Percentiles rank a stretch among this genome's conserved stretches.
phyloP scores from a whole-genome alignment of 768 basidiomycete species.

The Trametes sanguinea region DNA sequence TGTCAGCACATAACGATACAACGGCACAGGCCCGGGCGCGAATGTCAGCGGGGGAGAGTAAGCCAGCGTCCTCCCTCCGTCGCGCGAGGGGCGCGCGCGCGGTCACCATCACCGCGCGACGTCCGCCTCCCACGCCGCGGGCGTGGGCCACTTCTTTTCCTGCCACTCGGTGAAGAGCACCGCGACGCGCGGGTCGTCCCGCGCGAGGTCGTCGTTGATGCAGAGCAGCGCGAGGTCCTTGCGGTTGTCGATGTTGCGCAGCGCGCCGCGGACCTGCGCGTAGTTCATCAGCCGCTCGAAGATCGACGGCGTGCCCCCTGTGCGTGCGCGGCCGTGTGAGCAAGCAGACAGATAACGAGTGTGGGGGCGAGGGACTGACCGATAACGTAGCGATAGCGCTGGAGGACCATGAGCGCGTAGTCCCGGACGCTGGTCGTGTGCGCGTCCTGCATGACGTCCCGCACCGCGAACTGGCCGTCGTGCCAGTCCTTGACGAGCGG shows the following conservation, averaged over 20 bases:
- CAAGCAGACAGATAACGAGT: too few relatives aligned
- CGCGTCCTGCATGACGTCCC: slow-evolving; percentile 28
- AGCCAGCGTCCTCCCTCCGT: too few relatives aligned
- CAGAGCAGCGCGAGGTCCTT: slow-evolving; percentile 33
- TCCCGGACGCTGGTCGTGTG: slow-evolving; percentile 28
- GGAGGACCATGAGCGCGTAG: slow-evolving; percentile 36
- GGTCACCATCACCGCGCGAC: too few relatives aligned
- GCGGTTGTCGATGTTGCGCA: slow-evolving; percentile 23
- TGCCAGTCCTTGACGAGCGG: slow-evolving; percentile 28
- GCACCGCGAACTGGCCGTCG: slow-evolving; percentile 27
- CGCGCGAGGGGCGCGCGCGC: too few relatives aligned
- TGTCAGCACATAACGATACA: too few relatives aligned
- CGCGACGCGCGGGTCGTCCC: slow-evolving; percentile 19
- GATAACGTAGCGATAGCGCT: slow-evolving; percentile 39
- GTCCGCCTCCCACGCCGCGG: slow-evolving; percentile 29
- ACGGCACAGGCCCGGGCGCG: too few relatives aligned
- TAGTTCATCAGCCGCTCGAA: slow-evolving; percentile 31
- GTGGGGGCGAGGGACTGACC: slow-evolving; percentile 21
- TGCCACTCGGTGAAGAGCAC: slow-evolving; percentile 24
- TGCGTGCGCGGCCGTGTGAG: background rate
- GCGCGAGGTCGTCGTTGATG: slow-evolving; percentile 37
- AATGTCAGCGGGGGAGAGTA: too few relatives aligned
- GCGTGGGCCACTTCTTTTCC: slow-evolving; percentile 22
- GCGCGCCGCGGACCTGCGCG: slow-evolving; percentile 20
- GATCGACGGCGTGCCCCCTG: slow-evolving; percentile 26